These are phyloP conservation scores for Botryotinia convoluta DNA, from an alignment of 2,329 filamentous ascomycete species.

Conservation along the genomic window DNA sequence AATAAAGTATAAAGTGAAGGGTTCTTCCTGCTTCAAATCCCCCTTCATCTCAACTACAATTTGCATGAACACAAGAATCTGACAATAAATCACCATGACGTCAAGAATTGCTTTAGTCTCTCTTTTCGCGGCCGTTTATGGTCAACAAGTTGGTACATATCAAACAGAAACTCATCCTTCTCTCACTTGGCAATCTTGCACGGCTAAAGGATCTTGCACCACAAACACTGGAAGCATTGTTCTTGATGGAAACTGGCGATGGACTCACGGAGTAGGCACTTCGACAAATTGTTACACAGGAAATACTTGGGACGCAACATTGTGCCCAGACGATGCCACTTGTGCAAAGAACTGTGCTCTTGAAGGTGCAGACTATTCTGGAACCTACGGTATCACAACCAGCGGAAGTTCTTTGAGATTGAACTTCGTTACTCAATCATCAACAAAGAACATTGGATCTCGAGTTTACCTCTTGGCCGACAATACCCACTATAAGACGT, in stretches of 20 bases:
- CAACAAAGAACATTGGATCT: constrained; percentile 49
- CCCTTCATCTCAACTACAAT: not conserved
- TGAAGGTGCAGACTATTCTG: constrained; percentile 52
- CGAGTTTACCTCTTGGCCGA: constrained; percentile 64
- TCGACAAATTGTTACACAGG: constrained; percentile 44
- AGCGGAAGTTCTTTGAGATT: constrained; percentile 52
- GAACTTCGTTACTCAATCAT: constrained; percentile 54
- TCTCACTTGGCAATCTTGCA: constrained; percentile 52
- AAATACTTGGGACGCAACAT: constrained; percentile 44
- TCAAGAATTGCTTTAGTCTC: constrained; percentile 37
- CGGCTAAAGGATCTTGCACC: constrained; percentile 47
- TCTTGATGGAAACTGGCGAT: constrained; percentile 58
- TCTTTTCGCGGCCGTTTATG: constrained; percentile 44
- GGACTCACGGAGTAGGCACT: constrained; percentile 47
- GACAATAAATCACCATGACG: not conserved
- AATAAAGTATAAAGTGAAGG: not conserved
- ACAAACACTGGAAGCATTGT: constrained; percentile 49
- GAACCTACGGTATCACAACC: constrained; percentile 54
- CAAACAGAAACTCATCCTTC: constrained; percentile 50
- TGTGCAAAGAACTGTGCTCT: constrained; percentile 52
- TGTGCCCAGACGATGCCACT: constrained; percentile 44
- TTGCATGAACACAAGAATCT: not conserved
- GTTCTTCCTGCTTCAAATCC: not conserved
- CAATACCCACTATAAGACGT: constrained; percentile 61
- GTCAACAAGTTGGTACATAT: constrained; percentile 49